Base-by-base conservation (phyloP, 106 monocot genomes). In the Platanthera guangdongensis region DNA sequence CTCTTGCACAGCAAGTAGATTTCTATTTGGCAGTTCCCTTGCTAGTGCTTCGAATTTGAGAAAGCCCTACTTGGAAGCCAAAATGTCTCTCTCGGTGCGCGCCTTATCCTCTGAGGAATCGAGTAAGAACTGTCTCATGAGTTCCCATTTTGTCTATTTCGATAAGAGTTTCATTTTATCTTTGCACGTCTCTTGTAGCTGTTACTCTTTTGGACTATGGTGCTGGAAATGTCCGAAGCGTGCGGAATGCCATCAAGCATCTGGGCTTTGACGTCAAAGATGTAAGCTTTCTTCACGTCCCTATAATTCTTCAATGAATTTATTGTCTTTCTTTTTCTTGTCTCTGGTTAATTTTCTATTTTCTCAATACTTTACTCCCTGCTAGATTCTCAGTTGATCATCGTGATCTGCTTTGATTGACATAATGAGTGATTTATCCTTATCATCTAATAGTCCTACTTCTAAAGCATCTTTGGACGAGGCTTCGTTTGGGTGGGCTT, bases 161-260 rank as follows among this genome's bases (percentile, higher is more conserved):
- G 13, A 72, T 8, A 51, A 16, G 72, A 9, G 10, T 12, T 25
- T 72, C 3, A 11, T 72, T 51, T 22, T 11, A 7, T 50, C 8
- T 72, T 72, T 72, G 19, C 39, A 25, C 19, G 19, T 72, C 21
- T 72, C 51, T 19, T 50, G 2, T 72, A 90, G 92, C 84, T 21
- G 90, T 93, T 9, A 96, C 93, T 14, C 82, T 96, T 62, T 85
- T 96, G 9, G 96, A 96, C 64, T 96, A 96, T 62, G 96, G 93
- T 11, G 96, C 96, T 7, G 93, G 96, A 28, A 96, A 93, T 47
- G 96, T 96, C 8, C 75, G 95, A 50, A 96, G 95, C 74, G 69
- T 93, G 74, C 82, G 93, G 28, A 96, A 96, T 52, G 95, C 95
- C 52, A 93, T 96, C 71, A 81, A 54, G 15, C 63, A 86, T 71